These are phyloP conservation scores for Fusarium sp. DNA, from an alignment of 2,329 filamentous ascomycete genomes.

Conservation along the genomic window DNA sequence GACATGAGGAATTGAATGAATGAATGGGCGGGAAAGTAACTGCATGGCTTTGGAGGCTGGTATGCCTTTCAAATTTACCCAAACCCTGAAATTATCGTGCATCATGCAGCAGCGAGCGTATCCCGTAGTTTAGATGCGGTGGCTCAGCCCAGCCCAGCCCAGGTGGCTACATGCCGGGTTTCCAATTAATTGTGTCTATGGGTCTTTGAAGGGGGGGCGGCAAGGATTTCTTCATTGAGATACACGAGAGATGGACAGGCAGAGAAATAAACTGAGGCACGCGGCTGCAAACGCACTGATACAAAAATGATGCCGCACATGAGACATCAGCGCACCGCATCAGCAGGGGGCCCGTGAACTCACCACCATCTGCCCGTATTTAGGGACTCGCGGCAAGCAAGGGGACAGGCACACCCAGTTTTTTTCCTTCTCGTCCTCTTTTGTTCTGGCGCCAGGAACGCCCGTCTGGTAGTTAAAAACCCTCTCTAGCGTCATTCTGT, in stretches of 20 bases:
- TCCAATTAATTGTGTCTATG: background rate
- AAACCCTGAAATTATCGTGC: conserved; percentile 1
- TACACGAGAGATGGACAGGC: background rate
- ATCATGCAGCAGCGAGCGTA: background rate
- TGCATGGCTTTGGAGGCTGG: background rate
- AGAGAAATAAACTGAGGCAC: background rate
- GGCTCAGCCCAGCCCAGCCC: background rate
- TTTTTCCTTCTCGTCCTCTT: background rate
- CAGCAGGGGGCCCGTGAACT: conserved; percentile 19
- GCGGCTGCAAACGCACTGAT: conserved; percentile 5
- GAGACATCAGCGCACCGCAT: conserved; percentile 29
- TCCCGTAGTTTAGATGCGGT: background rate
- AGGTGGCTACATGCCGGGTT: background rate
- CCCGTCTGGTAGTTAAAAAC: background rate
- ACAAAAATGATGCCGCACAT: background rate
- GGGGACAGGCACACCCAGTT: background rate
- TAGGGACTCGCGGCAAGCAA: background rate
- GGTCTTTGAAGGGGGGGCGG: background rate
- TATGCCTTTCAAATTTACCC: background rate
- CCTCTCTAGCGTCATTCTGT: background rate
- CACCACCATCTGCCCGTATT: background rate
- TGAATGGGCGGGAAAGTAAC: background rate
- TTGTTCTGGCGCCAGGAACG: conserved; percentile 26
- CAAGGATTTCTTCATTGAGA: background rate
- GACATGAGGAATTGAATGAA: background rate